Base-by-base conservation (phyloP, 1,284 basidiomycete species). In the Apiotrichum laibachii region DNA sequence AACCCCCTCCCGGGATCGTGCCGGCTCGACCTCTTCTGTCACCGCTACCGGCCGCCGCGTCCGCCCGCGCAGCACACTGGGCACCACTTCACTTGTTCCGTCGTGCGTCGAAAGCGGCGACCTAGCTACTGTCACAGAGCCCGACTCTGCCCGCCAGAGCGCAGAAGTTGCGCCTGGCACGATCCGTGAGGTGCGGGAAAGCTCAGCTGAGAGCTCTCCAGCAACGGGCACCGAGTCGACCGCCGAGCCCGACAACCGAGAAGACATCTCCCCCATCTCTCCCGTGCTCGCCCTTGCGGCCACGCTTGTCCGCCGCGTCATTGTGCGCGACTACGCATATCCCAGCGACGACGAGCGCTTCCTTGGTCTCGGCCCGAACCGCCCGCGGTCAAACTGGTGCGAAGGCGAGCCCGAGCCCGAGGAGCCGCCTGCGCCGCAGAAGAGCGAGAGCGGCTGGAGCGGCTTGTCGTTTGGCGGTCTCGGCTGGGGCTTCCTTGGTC, bases 291-390 rank as follows among this genome's bases (percentile, higher is more conserved):
- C 49, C 12, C 46, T 52, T 13, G 59, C 50, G 10, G 50, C 50
- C 8, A 47, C 52, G 8, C 49, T 60, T 18, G 42, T 51, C 10
- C 62, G 62, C 16, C 62, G 62, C n/a, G 62, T 74, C 8, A 54
- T 70, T 21, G 68, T 77, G 18, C 69, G 72, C 43, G 75, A 77
- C 54, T 77, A 66, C 55, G 75, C 71, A 2, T 77, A 66, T 50
- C 49, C 63, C 3, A 18, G 53, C 4, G 47, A 58, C 4, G 75
- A 77, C 61, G 69, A 69, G 11, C 67, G 73, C 19, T 65, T 67
- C 61, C 55, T 62, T n/a, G 72, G 75, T 5, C 60, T 61, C 9
- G 62, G 60, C 0, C 57, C 55, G 18, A 49, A 56, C n/a, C 53
- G 58, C 26, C 54, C 64, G 34, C 31, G 37, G 19, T 56, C 52